These are phyloP conservation scores for Calonectria naviculata DNA, from an alignment of 2,329 filamentous ascomycete species.

Conservation along the genomic window DNA sequence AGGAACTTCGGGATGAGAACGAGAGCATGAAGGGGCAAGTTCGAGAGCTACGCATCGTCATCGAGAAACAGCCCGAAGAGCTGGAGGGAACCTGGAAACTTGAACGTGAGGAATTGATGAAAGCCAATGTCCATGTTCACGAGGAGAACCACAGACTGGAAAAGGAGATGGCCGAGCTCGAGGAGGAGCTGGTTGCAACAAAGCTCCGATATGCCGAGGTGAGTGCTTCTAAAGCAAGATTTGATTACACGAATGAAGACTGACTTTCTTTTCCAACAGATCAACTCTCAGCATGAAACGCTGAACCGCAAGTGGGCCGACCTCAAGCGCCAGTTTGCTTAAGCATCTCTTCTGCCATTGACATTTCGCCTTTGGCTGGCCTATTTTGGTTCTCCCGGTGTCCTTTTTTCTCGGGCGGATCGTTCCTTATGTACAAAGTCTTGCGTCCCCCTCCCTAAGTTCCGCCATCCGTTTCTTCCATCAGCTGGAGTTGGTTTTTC, in stretches of 20 bases:
- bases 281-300: slow-evolving; percentile 77
- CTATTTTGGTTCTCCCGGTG: slow-evolving; percentile 4
- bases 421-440: slow-evolving; percentile 41
- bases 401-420: slow-evolving; percentile 15
- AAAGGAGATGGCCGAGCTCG: slow-evolving; percentile 90
- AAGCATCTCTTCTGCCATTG: slow-evolving; percentile 5
- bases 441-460: slow-evolving; percentile 20
- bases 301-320: slow-evolving; percentile 83
- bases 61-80: slow-evolving; percentile 90
- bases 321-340: slow-evolving; percentile 69
- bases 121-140: slow-evolving; percentile 91
- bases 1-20: slow-evolving; percentile 88
- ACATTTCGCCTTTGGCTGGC: neutral
- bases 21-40: slow-evolving; percentile 89
- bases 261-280: slow-evolving; percentile 56
- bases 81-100: slow-evolving; percentile 83
- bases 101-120: slow-evolving; percentile 93
- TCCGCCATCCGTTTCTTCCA: slow-evolving; percentile 13
- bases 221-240: slow-evolving; percentile 49
- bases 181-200: slow-evolving; percentile 89
- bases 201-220: slow-evolving; percentile 98
- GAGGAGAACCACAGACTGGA: slow-evolving; percentile 91
- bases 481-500: slow-evolving; percentile 7
- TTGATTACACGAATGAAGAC: neutral
- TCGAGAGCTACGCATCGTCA: slow-evolving; percentile 83